These are phyloP conservation scores for Pseudocercospora eumusae DNA, from an alignment of 2,329 filamentous ascomycete genomes.

Conservation along the genomic window DNA sequence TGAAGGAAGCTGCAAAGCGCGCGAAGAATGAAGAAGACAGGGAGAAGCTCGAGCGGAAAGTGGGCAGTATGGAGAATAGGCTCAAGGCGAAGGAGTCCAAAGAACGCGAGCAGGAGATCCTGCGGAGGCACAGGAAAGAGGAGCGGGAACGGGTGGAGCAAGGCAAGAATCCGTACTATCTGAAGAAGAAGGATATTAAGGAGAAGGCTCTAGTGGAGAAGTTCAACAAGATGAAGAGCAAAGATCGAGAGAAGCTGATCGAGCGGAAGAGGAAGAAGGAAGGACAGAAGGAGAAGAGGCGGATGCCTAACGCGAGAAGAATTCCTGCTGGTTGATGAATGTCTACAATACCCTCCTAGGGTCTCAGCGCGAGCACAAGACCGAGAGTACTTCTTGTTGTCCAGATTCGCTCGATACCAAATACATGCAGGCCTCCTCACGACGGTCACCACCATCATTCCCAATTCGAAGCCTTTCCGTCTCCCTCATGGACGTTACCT, in stretches of 20 bases:
- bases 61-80: conserved; percentile 77
- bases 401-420: neutral
- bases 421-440: neutral
- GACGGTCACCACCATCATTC: neutral
- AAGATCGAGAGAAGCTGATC: conserved; percentile 79
- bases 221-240: conserved; percentile 80
- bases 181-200: conserved; percentile 90
- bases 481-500: neutral
- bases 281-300: conserved; percentile 76
- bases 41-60: conserved; percentile 69
- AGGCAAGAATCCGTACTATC: conserved; percentile 89
- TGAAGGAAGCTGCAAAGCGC: conserved; percentile 68
- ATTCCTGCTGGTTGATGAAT: conserved; percentile 18
- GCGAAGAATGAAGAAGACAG: conserved; percentile 63
- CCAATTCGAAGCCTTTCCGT: too few species aligned
- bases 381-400: neutral
- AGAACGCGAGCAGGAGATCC: conserved; percentile 68
- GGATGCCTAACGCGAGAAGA: conserved; percentile 49
- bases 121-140: conserved; percentile 73
- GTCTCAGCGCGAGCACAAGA: neutral
- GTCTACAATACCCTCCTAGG: neutral
- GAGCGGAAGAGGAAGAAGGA: conserved; percentile 90
- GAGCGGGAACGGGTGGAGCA: conserved; percentile 84
- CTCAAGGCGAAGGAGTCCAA: conserved; percentile 70
- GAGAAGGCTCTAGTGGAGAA: conserved; percentile 76